phyloP scores from a whole-genome alignment of 2,329 filamentous ascomycete species.

The Colletotrichum orbiculare region DNA sequence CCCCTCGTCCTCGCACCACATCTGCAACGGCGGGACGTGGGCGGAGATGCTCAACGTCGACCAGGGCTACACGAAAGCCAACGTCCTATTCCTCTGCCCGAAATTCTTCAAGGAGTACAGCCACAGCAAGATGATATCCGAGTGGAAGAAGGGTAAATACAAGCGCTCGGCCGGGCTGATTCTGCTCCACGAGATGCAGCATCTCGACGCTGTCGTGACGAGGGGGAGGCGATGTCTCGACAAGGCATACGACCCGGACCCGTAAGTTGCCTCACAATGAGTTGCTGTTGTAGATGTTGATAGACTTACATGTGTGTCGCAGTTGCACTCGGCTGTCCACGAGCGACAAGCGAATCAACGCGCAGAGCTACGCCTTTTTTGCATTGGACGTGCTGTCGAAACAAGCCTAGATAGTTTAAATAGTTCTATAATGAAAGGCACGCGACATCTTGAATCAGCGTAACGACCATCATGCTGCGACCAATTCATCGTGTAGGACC shows the following conservation, averaged over 20 bases:
- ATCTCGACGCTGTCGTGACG: background rate
- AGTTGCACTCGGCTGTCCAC: too few relatives aligned
- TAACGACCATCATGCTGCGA: too few relatives aligned
- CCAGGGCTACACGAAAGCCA: background rate
- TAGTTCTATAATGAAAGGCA: too few relatives aligned
- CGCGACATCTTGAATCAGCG: too few relatives aligned
- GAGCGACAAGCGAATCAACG: background rate
- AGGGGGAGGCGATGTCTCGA: background rate
- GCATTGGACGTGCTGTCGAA: background rate
- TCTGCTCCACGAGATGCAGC: conserved; percentile 14
- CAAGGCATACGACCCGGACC: background rate
- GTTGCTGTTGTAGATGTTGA: background rate
- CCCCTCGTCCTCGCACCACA: background rate
- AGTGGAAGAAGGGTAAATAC: background rate
- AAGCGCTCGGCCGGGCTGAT: background rate
- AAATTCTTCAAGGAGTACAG: background rate
- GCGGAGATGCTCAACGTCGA: background rate
- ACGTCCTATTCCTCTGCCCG: background rate
- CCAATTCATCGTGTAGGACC: too few relatives aligned
- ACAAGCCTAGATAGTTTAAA: too few relatives aligned
- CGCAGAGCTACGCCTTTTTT: background rate
- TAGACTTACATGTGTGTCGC: too few relatives aligned
- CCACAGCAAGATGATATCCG: background rate
- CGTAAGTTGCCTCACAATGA: background rate
- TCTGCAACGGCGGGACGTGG: background rate